phyloP scores from a whole-genome alignment of 2,329 filamentous ascomycete genomes.

The Exserohilum rostratum region DNA sequence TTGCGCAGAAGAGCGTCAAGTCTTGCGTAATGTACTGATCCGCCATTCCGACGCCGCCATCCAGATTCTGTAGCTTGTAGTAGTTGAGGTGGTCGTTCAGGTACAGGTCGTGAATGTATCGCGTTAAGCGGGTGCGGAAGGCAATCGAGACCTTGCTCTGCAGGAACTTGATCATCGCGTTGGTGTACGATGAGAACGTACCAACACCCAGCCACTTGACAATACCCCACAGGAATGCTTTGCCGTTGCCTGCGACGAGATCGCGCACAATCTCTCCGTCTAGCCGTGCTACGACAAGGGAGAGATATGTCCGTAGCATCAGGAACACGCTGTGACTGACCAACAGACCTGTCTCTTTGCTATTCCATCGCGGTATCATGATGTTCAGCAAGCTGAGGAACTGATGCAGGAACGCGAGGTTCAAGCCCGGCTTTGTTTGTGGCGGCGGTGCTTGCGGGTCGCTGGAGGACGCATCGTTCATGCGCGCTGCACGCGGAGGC shows the following conservation, averaged over 20 bases:
- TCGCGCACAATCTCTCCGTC: constrained; percentile 97
- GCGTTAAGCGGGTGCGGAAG: constrained; percentile 90
- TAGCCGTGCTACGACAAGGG: constrained; percentile 86
- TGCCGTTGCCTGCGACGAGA: constrained; percentile 92
- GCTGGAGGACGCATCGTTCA: constrained; percentile 63
- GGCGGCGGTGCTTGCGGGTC: constrained; percentile 75
- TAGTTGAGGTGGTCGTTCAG: constrained; percentile 94
- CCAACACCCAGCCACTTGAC: constrained; percentile 95
- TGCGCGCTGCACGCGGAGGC: constrained; percentile 80
- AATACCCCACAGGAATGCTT: constrained; percentile 84
- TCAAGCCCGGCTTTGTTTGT: constrained; percentile 91
- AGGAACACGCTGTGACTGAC: constrained; percentile 89
- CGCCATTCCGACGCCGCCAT: constrained; percentile 89
- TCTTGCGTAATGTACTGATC: constrained; percentile 99
- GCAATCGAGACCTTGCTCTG: constrained; percentile 98
- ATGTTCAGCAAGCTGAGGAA: constrained; percentile 96
- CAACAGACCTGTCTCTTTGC: constrained; percentile 91
- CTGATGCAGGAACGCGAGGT: constrained; percentile 94
- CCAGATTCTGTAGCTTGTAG: constrained; percentile 91
- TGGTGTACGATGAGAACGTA: constrained; percentile 92
- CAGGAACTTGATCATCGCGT: constrained; percentile 98
- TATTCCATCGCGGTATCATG: constrained; percentile 94
- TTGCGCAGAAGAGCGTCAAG: constrained; percentile 90
- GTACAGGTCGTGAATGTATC: constrained; percentile 97
- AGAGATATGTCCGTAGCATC: constrained; percentile 91